phyloP scores from a whole-genome alignment of 352 stramenopile species.

The Globisporangium paroecandrum region DNA sequence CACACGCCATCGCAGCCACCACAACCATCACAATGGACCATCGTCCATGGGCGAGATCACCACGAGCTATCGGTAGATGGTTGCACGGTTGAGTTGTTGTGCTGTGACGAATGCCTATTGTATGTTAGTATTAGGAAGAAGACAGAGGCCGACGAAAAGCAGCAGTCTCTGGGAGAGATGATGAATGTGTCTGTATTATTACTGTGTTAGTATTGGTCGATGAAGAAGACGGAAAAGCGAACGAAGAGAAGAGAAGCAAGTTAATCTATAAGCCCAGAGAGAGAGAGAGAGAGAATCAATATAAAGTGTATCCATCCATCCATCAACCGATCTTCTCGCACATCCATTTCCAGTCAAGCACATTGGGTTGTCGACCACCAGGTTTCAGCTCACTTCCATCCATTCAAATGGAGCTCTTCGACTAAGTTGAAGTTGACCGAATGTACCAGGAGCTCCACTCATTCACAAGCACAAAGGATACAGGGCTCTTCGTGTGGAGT shows the following conservation, averaged over 20 bases:
- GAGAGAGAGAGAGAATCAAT: not conserved
- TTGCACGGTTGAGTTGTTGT: not conserved
- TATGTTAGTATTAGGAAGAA: not conserved
- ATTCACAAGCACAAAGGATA: not conserved
- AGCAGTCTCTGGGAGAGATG: not conserved
- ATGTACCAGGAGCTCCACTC: not conserved
- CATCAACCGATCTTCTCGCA: not conserved
- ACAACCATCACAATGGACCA: not conserved
- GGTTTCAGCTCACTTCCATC: too few species aligned
- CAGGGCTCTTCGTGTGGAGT: not conserved
- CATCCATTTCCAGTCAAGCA: not conserved
- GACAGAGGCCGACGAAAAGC: not conserved
- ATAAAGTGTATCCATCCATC: not conserved
- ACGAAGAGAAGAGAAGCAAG: slow-evolving; percentile 1
- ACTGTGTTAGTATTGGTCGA: not conserved
- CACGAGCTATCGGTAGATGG: slow-evolving; percentile 5
- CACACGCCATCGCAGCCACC: not conserved
- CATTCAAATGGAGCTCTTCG: slow-evolving; percentile 1
- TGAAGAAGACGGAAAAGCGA: not conserved
- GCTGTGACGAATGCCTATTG: not conserved
- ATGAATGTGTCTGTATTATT: slow-evolving; percentile 8
- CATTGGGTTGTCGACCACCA: not conserved
- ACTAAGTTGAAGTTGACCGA: slow-evolving; percentile 2
- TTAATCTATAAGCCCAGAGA: slow-evolving; percentile 8
- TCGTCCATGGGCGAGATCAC: slow-evolving; percentile 2